Percentiles rank a stretch among this genome's conserved stretches.
These are phyloP conservation scores for Ciborinia camelliae DNA, from an alignment of 2,329 filamentous ascomycete genomes.

Conservation along the genomic window DNA sequence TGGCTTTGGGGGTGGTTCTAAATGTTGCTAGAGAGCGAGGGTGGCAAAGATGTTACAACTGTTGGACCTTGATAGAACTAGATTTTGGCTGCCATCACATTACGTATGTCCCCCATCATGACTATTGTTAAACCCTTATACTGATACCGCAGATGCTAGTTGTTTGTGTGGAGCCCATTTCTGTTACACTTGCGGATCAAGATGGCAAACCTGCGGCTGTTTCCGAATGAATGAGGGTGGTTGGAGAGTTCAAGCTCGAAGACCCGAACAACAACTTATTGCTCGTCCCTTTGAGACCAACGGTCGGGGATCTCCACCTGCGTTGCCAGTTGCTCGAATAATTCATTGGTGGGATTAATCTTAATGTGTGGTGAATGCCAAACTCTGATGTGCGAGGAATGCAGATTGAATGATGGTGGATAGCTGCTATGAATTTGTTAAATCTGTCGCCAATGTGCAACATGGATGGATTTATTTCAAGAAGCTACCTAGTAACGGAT, in stretches of 20 bases:
- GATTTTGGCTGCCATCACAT: slow-evolving; percentile 54
- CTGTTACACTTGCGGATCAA: slow-evolving; percentile 47
- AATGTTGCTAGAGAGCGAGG: slow-evolving; percentile 42
- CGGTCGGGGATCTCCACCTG: too few relatives aligned
- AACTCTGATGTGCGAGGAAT: slow-evolving; percentile 45
- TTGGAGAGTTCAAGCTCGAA: slow-evolving; percentile 37
- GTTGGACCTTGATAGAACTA: slow-evolving; percentile 48
- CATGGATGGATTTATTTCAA: too few relatives aligned
- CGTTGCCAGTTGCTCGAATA: too few relatives aligned
- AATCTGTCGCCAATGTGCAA: too few relatives aligned
- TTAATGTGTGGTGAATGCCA: slow-evolving; percentile 46
- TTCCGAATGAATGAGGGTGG: slow-evolving; percentile 40
- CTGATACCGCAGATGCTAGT: slow-evolving; percentile 32
- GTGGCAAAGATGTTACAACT: slow-evolving; percentile 52
- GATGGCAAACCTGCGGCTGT: slow-evolving; percentile 44
- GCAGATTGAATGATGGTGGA: slow-evolving; percentile 47
- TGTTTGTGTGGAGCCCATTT: slow-evolving; percentile 49
- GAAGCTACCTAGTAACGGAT: too few relatives aligned
- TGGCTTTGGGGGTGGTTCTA: slow-evolving; percentile 41
- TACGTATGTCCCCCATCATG: slow-evolving; percentile 42
- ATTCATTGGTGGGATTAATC: slow-evolving; percentile 44
- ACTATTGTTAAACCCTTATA: neutral
- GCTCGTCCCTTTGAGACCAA: neutral
- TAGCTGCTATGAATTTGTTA: too few relatives aligned
- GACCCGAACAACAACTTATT: slow-evolving; percentile 3